These are phyloP conservation scores for Aspergillus pseudoviridinutans DNA, from an alignment of 2,329 filamentous ascomycete genomes.

Conservation along the genomic window DNA sequence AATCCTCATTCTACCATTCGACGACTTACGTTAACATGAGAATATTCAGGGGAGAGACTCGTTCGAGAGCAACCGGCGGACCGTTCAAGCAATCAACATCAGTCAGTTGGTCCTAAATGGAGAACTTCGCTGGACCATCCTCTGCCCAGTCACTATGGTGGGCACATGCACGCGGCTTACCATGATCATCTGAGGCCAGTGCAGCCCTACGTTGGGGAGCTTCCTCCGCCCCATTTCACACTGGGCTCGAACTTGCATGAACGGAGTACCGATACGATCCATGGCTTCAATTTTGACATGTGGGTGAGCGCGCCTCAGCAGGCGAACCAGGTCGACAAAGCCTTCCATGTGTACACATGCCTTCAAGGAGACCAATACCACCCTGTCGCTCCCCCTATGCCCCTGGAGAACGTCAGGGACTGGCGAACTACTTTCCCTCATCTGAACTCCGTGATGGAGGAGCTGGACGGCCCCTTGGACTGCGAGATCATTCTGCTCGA, in stretches of 20 bases:
- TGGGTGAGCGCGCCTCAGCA: conserved; percentile 40
- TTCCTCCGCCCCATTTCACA: conserved; percentile 32
- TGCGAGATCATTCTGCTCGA: conserved; percentile 45
- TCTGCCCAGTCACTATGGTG: conserved; percentile 28
- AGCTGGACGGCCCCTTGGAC: conserved; percentile 29
- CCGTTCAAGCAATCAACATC: conserved; percentile 30
- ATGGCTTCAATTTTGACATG: conserved; percentile 44
- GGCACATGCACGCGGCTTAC: conserved; percentile 24
- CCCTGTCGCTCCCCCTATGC: conserved; percentile 31
- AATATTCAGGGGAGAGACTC: conserved; percentile 34
- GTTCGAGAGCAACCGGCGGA: conserved; percentile 34
- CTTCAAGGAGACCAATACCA: conserved; percentile 38
- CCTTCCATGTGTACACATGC: conserved; percentile 43
- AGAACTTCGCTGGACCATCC: conserved; percentile 30
- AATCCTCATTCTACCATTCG: not conserved
- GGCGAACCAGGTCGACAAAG: conserved; percentile 34
- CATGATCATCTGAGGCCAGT: conserved; percentile 29
- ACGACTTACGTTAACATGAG: not conserved
- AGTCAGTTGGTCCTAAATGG: conserved; percentile 30
- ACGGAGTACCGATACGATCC: conserved; percentile 24
- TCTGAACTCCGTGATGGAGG: conserved; percentile 33
- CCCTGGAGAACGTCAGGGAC: conserved; percentile 36
- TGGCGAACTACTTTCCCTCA: conserved; percentile 43
- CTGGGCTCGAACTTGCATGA: conserved; percentile 33
- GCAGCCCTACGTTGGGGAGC: conserved; percentile 31